Percentiles rank a stretch among this genome's conserved stretches.
Evolutionary conservation across 805 yeast genomes (phyloP).

Genomic region (Candida quercuum): DNA sequence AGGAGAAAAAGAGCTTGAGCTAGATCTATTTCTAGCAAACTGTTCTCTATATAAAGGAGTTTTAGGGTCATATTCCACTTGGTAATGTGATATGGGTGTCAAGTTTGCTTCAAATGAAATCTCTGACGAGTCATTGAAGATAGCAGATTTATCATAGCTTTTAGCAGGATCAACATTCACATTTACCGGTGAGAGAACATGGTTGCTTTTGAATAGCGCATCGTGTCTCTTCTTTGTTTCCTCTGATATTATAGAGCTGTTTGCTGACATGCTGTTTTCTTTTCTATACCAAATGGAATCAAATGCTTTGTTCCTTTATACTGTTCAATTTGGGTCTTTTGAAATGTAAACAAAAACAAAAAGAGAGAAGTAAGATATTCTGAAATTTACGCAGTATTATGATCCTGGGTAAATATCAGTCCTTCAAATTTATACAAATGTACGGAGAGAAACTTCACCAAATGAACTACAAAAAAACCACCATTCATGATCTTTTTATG

Average conservation of each 20-base stretch:
- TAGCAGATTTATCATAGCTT: not conserved
- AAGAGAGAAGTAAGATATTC: not conserved
- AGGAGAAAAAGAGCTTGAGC: conserved; percentile 6
- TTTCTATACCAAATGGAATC: not conserved
- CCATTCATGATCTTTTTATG: not conserved
- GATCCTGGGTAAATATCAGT: too few relatives aligned
- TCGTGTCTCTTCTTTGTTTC: conserved; percentile 14
- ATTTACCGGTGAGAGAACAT: conserved; percentile 14
- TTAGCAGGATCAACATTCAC: conserved; percentile 5
- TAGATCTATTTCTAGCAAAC: conserved; percentile 3
- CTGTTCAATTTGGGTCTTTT: not conserved
- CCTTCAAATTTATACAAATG: too few relatives aligned
- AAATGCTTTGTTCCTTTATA: not conserved
- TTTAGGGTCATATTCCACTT: conserved; percentile 21
- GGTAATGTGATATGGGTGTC: conserved; percentile 13
- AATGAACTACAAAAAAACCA: not conserved
- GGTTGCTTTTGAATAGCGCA: conserved; percentile 15
- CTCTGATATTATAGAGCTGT: conserved; percentile 5
- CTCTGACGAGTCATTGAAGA: conserved; percentile 3
- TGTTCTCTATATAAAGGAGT: conserved; percentile 19
- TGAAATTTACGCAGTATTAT: not conserved
- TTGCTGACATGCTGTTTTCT: not conserved
- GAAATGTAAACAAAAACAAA: not conserved
- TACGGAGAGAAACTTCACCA: too few relatives aligned
- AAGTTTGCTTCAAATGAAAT: conserved; percentile 6